These are phyloP conservation scores for Colletotrichum phormii DNA, from an alignment of 2,329 filamentous ascomycete species.

Conservation along the genomic window DNA sequence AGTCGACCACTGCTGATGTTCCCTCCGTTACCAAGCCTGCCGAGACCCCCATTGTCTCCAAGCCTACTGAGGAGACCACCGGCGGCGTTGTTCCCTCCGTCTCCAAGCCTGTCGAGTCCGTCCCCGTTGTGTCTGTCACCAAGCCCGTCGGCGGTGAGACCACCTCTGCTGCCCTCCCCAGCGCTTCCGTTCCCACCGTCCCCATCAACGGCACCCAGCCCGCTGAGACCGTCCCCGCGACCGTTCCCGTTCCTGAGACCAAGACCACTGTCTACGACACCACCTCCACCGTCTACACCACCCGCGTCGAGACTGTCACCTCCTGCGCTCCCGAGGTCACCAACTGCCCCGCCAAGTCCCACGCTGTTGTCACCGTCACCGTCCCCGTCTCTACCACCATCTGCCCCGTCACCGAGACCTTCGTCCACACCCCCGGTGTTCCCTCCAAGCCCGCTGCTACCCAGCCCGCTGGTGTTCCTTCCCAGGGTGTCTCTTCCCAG, in stretches of 20 bases:
- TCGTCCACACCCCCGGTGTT: constrained; percentile 52
- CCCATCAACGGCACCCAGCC: constrained; percentile 27
- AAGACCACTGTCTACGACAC: constrained; percentile 51
- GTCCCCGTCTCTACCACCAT: constrained; percentile 69
- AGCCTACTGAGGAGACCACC: constrained; percentile 17
- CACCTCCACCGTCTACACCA: constrained; percentile 64
- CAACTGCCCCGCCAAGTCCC: constrained; percentile 62
- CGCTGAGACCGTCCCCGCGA: constrained; percentile 31
- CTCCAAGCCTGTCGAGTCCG: constrained; percentile 19
- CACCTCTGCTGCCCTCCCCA: constrained; percentile 22
- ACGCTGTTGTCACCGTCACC: constrained; percentile 60
- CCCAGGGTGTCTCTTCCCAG: constrained; percentile 35
- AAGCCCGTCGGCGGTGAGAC: constrained; percentile 35
- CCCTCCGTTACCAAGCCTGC: constrained; percentile 31
- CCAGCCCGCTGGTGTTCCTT: constrained; percentile 4
- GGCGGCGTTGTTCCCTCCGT: neutral
- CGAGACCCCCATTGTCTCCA: neutral
- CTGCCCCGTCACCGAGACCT: constrained; percentile 70
- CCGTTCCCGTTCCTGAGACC: constrained; percentile 38
- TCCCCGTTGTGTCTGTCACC: constrained; percentile 7
- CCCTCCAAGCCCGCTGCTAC: constrained; percentile 13
- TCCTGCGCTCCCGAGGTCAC: constrained; percentile 58
- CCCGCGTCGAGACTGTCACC: constrained; percentile 61
- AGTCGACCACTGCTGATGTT: constrained; percentile 34
- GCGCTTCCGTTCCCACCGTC: constrained; percentile 12